Evolutionary conservation across 305 asterid genomes (phyloP).

Genomic region (Withania somnifera): DNA sequence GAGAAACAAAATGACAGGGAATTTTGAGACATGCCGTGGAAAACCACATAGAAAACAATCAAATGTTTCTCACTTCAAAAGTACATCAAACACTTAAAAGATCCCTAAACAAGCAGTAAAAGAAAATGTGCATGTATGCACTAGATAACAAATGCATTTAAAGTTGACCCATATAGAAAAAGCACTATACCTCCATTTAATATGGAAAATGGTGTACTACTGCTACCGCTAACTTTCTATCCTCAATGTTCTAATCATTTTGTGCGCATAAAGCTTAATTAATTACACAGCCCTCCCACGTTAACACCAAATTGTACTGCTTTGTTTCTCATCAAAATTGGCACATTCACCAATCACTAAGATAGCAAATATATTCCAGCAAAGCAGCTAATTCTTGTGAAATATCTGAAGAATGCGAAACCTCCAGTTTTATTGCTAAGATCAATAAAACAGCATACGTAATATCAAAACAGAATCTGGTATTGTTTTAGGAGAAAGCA

Average conservation of each 20-base stretch:
- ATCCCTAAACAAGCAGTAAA: neutral
- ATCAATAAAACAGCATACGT: neutral
- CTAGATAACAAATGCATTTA: neutral
- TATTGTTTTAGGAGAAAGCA: neutral
- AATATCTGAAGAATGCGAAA: neutral
- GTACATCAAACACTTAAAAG: neutral
- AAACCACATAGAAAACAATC: neutral
- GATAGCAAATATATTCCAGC: neutral
- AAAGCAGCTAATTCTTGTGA: neutral
- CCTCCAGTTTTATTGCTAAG: neutral
- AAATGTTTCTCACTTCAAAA: neutral
- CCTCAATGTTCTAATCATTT: neutral
- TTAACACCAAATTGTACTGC: neutral
- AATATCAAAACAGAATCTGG: neutral
- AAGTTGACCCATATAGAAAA: neutral
- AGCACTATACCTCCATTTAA: neutral
- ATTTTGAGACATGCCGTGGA: neutral
- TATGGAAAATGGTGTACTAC: neutral
- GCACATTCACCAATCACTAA: neutral
- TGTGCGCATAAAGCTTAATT: neutral
- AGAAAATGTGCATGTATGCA: neutral
- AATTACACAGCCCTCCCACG: neutral
- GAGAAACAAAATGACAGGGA: constrained; percentile 12
- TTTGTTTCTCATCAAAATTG: neutral
- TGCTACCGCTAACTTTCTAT: neutral